Conservation (phyloP, 1,284 basidiomycete species). For the Ustilago esculenta region DNA sequence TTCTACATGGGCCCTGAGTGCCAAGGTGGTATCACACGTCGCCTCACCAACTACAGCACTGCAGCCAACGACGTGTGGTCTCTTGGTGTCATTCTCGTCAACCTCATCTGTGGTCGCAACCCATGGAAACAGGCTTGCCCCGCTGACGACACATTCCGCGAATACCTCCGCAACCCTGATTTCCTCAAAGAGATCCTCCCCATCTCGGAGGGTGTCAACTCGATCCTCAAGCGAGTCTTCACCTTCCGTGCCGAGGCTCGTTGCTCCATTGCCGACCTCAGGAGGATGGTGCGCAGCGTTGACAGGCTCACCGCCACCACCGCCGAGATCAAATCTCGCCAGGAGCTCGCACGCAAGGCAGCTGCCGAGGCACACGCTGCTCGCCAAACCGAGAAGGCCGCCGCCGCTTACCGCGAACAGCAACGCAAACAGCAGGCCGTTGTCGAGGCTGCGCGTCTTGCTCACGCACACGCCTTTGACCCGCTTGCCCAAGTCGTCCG, state of each 20-base stretch:
- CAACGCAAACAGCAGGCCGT: conserved; percentile 38
- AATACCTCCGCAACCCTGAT: conserved; percentile 62
- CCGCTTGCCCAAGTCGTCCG: conserved; percentile 22
- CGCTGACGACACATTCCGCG: conserved; percentile 77
- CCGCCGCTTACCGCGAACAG: conserved; percentile 30
- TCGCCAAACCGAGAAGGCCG: conserved; percentile 44
- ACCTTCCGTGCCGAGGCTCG: conserved; percentile 60
- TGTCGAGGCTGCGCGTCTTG: conserved; percentile 34
- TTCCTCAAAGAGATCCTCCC: conserved; percentile 65
- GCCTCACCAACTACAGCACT: conserved; percentile 76
- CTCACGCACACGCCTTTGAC: conserved; percentile 20
- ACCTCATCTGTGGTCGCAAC: conserved; percentile 85
- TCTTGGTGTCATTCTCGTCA: conserved; percentile 89
- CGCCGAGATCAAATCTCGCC: conserved; percentile 50
- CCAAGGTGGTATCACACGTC: conserved; percentile 77
- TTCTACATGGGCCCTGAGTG: conserved; percentile 99
- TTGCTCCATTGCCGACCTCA: conserved; percentile 55
- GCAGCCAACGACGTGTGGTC: conserved; percentile 86
- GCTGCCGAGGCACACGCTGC: conserved; percentile 40
- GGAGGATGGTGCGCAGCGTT: conserved; percentile 53
- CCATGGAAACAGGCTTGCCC: conserved; percentile 84
- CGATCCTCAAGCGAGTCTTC: conserved; percentile 63
- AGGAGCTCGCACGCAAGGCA: conserved; percentile 38
- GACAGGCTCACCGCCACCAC: conserved; percentile 62
- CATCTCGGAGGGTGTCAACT: conserved; percentile 63